Evolutionary conservation across 1,139 yeast genomes (phyloP), one percentile per base, ranked within the genome.

Genomic region (Suhomyces bokatorum): DNA sequence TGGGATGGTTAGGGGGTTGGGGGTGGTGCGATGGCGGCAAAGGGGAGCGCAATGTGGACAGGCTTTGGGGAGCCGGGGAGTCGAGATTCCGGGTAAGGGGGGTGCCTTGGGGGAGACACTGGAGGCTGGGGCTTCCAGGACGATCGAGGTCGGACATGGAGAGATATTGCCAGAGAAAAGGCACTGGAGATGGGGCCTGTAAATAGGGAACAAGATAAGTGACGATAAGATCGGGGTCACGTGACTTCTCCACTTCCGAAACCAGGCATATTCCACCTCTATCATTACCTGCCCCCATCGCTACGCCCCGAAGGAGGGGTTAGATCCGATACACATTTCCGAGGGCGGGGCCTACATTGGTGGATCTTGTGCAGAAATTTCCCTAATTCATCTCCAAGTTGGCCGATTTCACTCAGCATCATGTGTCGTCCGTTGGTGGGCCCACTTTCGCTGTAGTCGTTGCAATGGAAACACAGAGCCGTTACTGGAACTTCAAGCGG

Each of bases 181-280:
- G 26, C n/a, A 12, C 29, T 22, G 26, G 20, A 27, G 14, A 11
- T 13, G 13, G 22, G 10, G 36, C n/a, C 30, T 13, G n/a, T 22
- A 17, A 22, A 24, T 24, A 14, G 36, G 36, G 36, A 27, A 16
- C 22, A 15, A 15, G 40, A 38, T 38, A 38, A 38, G 38, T 40
- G 43, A 40, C 33, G 39, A 39, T 39, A 33, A 32, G 41, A 28
- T 13, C 32, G 15, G 28, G 17, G 31, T 34, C 43, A 40, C 43
- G 39, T 40, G 43, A 40, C 38, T 39, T 39, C 42, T 34, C 42
- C 42, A 11, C 42, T 34, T 34, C 36, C 36, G 24, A 34, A 34
- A 13, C 36, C 30, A 13, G 36, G 20, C 36, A 34, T 24, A 34
- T 34, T 33, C 17, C n/a, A n/a, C 5, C 17, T 17, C 17, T 17